Evolutionary conservation across 2,329 filamentous ascomycete genomes (phyloP).

Genomic region (Ascochyta koolunga): DNA sequence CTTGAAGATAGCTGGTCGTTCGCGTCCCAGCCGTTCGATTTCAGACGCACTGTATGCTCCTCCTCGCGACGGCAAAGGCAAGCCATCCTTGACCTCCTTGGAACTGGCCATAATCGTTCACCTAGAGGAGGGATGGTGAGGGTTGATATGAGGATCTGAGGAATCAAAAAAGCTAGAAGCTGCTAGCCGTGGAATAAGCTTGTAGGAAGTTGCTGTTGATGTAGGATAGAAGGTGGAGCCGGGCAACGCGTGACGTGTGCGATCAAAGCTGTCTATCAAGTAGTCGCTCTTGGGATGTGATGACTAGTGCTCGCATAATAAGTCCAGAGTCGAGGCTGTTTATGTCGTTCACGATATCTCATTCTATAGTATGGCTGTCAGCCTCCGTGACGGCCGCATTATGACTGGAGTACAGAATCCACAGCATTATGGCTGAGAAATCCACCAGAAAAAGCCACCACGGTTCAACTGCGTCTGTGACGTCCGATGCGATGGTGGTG

Average conservation of each 20-base stretch:
- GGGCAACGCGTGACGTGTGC: background rate
- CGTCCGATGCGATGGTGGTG: slow-evolving; percentile 22
- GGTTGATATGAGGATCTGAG: background rate
- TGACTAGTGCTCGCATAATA: background rate
- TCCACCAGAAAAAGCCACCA: slow-evolving; percentile 4
- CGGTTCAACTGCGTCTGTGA: slow-evolving; percentile 25
- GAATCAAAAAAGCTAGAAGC: background rate
- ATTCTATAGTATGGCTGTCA: slow-evolving; percentile 20
- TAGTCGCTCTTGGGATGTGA: slow-evolving; percentile 1
- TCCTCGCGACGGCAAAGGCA: slow-evolving; percentile 7
- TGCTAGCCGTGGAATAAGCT: background rate
- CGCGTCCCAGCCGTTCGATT: slow-evolving; percentile 66
- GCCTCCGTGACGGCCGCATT: slow-evolving; percentile 21
- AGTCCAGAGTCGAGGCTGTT: background rate
- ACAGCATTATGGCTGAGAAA: slow-evolving; percentile 31
- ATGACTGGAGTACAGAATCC: slow-evolving; percentile 3
- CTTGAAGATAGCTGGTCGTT: slow-evolving; percentile 64
- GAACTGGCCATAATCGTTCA: background rate
- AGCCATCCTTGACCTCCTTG: slow-evolving; percentile 23
- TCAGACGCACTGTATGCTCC: slow-evolving; percentile 35
- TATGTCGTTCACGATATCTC: background rate
- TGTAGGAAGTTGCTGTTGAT: too few relatives aligned
- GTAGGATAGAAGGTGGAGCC: background rate
- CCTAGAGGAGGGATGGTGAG: background rate
- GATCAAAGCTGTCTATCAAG: background rate